These are phyloP conservation scores for Gnetum montanum DNA, from an alignment of 75 land plant genomes.

Conservation along the genomic window DNA sequence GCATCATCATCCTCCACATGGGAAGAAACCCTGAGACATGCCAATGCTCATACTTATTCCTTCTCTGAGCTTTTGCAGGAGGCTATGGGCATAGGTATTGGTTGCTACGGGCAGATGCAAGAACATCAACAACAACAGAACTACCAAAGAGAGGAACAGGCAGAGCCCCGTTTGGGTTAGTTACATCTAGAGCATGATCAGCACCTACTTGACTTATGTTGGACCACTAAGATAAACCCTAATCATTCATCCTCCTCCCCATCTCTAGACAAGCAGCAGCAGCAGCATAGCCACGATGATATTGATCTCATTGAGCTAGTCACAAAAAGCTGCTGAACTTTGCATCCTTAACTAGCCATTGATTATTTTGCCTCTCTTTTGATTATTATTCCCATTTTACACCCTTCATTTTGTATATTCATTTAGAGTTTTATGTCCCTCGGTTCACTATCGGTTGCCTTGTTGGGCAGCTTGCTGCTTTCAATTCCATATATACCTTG, in stretches of 20 bases:
- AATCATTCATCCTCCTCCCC: background rate
- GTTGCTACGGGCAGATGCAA: background rate
- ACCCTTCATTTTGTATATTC: too few species aligned
- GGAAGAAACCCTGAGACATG: background rate
- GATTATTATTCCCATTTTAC: too few species aligned
- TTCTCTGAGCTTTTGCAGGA: background rate
- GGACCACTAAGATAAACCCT: background rate
- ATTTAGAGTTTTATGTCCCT: too few species aligned
- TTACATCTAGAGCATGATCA: background rate
- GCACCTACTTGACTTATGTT: background rate
- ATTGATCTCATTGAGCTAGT: constrained; percentile 2
- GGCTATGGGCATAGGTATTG: background rate
- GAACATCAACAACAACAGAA: background rate
- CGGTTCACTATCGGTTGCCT: too few species aligned
- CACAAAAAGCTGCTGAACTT: too few species aligned
- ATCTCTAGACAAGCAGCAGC: too few species aligned
- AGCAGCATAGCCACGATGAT: background rate
- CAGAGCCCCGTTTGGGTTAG: background rate
- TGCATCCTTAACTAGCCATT: too few species aligned
- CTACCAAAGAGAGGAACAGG: background rate
- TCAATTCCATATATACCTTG: too few species aligned
- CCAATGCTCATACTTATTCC: background rate
- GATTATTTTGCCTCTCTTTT: too few species aligned
- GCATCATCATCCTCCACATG: background rate
- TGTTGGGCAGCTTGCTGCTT: too few species aligned